Percentiles rank a stretch among this genome's conserved stretches.
Conservation (phyloP, 2,329 filamentous ascomycete genomes). For the Cercospora beticola region DNA sequence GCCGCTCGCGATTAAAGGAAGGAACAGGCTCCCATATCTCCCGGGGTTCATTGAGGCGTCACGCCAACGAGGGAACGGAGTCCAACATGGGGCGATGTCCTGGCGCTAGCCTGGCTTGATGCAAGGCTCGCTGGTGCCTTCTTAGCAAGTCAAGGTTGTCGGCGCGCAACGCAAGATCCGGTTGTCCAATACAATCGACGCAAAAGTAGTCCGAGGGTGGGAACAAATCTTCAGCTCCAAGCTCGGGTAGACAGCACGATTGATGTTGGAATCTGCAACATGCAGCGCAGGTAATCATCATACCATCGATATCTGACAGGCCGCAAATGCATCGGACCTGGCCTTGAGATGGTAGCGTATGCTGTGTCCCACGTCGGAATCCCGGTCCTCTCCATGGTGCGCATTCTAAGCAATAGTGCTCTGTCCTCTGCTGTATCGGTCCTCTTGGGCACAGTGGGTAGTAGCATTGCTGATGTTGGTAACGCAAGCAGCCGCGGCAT, state of each 20-base stretch:
- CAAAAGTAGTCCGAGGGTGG: background rate
- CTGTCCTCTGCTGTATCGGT: background rate
- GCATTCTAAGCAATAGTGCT: background rate
- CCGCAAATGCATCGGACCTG: background rate
- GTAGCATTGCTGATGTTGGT: constrained; percentile 1
- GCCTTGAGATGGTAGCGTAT: background rate
- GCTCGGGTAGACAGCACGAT: background rate
- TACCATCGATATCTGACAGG: background rate
- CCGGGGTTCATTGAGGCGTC: too few relatives aligned
- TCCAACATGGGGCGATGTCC: background rate
- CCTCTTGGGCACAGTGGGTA: background rate
- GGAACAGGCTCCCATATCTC: background rate
- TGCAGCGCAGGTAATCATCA: background rate
- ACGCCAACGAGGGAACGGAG: background rate
- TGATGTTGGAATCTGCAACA: background rate
- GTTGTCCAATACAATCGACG: background rate
- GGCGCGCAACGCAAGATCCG: background rate
- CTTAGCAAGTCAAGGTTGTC: background rate
- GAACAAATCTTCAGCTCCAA: background rate
- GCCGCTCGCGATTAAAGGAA: background rate
- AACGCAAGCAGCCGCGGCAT: background rate
- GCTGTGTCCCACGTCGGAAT: background rate
- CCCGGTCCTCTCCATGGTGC: background rate
- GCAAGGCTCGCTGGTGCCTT: background rate
- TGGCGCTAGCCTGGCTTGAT: background rate